Base-by-base conservation (phyloP, 441 rosid species). In the Adansonia grandidieri region DNA sequence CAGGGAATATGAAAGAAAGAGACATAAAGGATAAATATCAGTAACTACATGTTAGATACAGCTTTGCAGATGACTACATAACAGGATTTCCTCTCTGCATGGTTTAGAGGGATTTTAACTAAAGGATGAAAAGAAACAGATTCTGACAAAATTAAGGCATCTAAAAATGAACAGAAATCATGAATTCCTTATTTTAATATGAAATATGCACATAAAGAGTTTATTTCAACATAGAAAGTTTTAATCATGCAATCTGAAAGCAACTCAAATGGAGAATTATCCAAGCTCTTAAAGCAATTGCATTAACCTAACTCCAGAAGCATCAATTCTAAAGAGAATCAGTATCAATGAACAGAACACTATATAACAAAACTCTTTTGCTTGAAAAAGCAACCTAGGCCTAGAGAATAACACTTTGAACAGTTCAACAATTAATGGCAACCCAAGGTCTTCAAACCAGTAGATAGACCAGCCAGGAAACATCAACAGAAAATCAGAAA, bases 391-490 rank as follows among this genome's bases (percentile, higher is more conserved):
- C 7, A 54, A 54, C 20, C n/a, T 14, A 15, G 58, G 60, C 60
- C 20, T 15, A 54, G 60, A 54, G 60, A 54, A 54, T 54, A 54
- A 54, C 37, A 20, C 17, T 5, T 9, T 20, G 37, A 53, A 28
- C 19, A 42, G 42, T 66, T 60, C 40, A 50, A 63, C 19, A 19
- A 40, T 13, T 15, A 61, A 48, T 47, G 32, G 37, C 24, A 74
- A 74, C 58, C 48, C 40, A 74, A 20, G 77, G 22, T 20, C 42
- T 60, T 14, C 22, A 74, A 44, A 22, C 77, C 56, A 60, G 68
- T 15, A 44, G 44, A 74, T 74, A 44, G 20, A 44, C 68, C 67
- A 44, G 65, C 42, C 20, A 6, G 54, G 40, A 60, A 58, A 72
- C 51, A 56, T 72, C 51, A 56, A 14, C 5, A 19, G 4, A 13